Evolutionary conservation across 257 asterid genomes (phyloP), one percentile per base, ranked within the genome.

Genomic region (Apocynum venetum): DNA sequence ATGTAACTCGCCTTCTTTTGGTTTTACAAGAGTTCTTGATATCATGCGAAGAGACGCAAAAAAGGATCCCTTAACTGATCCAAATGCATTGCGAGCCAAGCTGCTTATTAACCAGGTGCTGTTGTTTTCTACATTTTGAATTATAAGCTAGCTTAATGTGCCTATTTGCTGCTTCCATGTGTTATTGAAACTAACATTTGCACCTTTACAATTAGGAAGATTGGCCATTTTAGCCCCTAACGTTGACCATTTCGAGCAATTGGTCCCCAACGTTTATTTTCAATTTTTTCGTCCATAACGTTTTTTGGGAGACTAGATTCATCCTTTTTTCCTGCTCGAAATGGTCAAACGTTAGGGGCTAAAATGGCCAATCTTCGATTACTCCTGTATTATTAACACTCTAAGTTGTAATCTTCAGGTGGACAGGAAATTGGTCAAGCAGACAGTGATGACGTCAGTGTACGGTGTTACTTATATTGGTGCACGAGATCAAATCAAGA

Each of bases 371-470:
- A 25, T 25, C 31, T 25, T 25, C 31, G 31, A 25, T 25, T 25
- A 25, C 31, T 25, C 31, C 31, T 25, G 31, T 25, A 25, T 25
- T 25, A 25, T 67, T 67, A 67, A 67, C 52, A 41, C 17, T 36
- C 15, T 36, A n/a, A 70, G 71, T 82, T 66, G 68, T 80, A 60
- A 49, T 79, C 71, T 74, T 55, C 90, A 96, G 99, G 99, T 96
- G 81, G 98, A 96, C 72, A 86, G 99, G 82, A 96, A 96, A 85
- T 90, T 96, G 84, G 99, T 96, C 73, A 96, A 96, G 88, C 99
- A 96, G 88, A 96, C 99, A 10, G 99, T 96, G 83, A 96, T 96
- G 99, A 96, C 99, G 48, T 93, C 98, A 66, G 99, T 96, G 11
- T 96, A 96, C 74, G 99, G 99, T 71, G 99, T 96, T 87, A 96